A percentile compares a stretch with the other conserved stretches of the same genome.
Conservation (phyloP, 148 eudicot genomes). For the Oxyria digyna region DNA sequence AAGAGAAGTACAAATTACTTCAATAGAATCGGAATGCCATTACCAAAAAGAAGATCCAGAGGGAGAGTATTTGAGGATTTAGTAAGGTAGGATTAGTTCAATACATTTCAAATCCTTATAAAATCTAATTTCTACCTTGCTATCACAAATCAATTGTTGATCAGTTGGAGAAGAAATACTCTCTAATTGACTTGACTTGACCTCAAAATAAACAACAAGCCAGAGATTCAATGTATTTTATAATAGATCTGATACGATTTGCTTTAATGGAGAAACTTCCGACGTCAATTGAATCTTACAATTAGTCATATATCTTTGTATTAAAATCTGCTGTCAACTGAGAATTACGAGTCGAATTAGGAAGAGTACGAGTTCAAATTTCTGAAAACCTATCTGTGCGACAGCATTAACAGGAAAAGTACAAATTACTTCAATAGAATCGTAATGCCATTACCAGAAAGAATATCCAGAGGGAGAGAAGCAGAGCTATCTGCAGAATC, state of each 20-base stretch:
- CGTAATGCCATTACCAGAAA: neutral
- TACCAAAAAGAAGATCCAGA: neutral
- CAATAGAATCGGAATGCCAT: neutral
- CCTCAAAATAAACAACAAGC: neutral
- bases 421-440: neutral
- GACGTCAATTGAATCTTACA: no score
- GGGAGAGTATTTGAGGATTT: no score
- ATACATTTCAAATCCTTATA: no score
- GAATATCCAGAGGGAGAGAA: neutral
- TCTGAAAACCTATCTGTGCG: neutral
- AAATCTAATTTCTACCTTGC: no score
- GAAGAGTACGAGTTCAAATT: neutral
- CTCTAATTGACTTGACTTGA: no score
- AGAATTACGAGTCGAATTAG: neutral
- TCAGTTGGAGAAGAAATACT: no score
- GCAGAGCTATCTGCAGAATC: neutral
- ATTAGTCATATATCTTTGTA: neutral
- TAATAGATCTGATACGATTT: neutral
- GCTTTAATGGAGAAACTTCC: no score
- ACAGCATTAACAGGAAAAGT: neutral
- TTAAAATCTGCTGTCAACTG: neutral
- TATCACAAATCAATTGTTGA: no score
- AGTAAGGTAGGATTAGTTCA: no score
- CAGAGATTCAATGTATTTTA: no score
- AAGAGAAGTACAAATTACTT: neutral